Evolutionary conservation across 768 basidiomycete species (phyloP), one percentile per base, ranked within the genome.

Genomic region (Amyloporia xantha): DNA sequence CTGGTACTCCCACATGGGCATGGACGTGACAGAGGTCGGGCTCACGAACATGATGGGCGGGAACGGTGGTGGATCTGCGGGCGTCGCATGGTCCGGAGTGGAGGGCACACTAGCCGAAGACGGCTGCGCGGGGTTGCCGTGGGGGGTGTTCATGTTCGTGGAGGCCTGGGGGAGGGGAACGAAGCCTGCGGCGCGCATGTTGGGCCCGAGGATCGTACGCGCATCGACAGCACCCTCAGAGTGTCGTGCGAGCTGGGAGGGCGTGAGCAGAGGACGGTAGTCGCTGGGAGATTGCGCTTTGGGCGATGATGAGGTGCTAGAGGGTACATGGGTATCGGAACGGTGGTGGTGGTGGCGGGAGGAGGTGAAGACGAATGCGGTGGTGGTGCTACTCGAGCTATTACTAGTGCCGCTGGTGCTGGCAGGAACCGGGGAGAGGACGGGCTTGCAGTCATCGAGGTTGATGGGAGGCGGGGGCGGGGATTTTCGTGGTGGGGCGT

Each of bases 361-460:
- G 2, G 62, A 63, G 21, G 62, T 62, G 57, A 63, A 63, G 40
- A 63, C 62, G 52, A 61, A 63, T 4, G 62, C 54, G 39, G 54
- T 58, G 6, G 13, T 42, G 43, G 51, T 38, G 35, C 54, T n/a
- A 12, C 52, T 49, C 25, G 24, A 11, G n/a, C n/a, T n/a, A n/a
- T n/a, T n/a, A n/a, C 44, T 30, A 6, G 47, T 24, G 27, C 47
- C 51, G 48, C 37, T 47, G 35, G 59, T 47, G 35, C 53, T 58
- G 41, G 49, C 41, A n/a, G n/a, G 7, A n/a, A 56, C 52, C 26
- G 57, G 43, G 46, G 55, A 36, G 50, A 58, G 21, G 38, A 52
- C 40, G 39, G 56, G 54, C 21, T 54, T 56, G 52, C 54, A 55
- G 55, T 57, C 59, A 37, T 59, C 55, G 45, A 60, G 59, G 43